Evolutionary conservation across 306 rosid species (phyloP).

Genomic region (Herpetospermum pedunculosum): DNA sequence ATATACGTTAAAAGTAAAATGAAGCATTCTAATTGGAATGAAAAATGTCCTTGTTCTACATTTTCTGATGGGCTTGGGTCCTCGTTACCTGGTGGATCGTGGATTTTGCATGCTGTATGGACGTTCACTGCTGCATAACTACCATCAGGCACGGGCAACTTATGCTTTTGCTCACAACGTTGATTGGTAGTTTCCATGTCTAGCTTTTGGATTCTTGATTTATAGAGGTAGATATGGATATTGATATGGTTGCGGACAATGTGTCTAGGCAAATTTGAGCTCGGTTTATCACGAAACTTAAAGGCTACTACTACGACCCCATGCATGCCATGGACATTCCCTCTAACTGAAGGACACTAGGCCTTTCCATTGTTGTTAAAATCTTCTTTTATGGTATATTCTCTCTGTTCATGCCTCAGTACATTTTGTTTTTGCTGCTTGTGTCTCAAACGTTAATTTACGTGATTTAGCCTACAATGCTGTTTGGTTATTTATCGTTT

Average conservation of each 20-base stretch:
- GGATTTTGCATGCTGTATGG: not conserved
- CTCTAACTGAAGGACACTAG: constrained; percentile 42
- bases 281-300: constrained; percentile 54
- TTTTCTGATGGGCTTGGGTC: not conserved
- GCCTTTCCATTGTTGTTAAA: constrained; percentile 59
- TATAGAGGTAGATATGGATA: constrained; percentile 18
- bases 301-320: constrained; percentile 34
- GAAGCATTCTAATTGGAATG: not conserved
- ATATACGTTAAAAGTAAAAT: not conserved
- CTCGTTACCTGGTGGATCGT: not conserved
- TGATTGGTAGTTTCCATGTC: not conserved
- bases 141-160: not conserved
- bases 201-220: not conserved
- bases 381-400: constrained; percentile 35
- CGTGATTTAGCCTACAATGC: not conserved
- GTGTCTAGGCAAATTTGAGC: constrained; percentile 36
- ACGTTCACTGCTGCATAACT: not conserved
- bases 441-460: not conserved
- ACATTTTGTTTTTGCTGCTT: not conserved
- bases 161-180: not conserved
- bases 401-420: not conserved
- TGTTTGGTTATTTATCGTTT: not conserved
- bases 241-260: constrained; percentile 26
- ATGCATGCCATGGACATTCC: constrained; percentile 41
- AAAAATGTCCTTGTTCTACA: not conserved